These are phyloP conservation scores for Colletotrichum incanum DNA, from an alignment of 2,329 filamentous ascomycete genomes.

Conservation along the genomic window DNA sequence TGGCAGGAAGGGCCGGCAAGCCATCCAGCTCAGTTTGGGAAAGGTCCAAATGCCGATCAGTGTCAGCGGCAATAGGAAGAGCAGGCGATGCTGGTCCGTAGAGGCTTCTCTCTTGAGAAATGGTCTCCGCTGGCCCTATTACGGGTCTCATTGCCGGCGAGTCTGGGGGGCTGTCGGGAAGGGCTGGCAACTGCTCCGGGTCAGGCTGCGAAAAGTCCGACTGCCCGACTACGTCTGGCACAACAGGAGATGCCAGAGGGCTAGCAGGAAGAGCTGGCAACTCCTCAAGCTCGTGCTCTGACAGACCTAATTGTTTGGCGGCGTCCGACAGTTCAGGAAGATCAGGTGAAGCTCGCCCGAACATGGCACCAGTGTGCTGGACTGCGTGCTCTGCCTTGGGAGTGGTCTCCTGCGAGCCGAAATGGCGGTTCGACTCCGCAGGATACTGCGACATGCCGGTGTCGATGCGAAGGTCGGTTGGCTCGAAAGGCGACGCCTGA, in stretches of 20 bases:
- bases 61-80: slow-evolving; percentile 1
- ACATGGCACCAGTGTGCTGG: slow-evolving; percentile 27
- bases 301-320: background rate
- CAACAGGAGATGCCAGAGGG: no score
- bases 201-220: no score
- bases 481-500: slow-evolving; percentile 44
- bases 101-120: background rate
- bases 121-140: background rate
- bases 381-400: slow-evolving; percentile 69
- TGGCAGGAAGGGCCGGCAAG: slow-evolving; percentile 41
- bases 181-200: no score
- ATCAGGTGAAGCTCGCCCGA: slow-evolving; percentile 25
- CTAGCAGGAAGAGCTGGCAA: slow-evolving; percentile 4
- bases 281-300: slow-evolving; percentile 7
- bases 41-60: background rate
- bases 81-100: slow-evolving; percentile 8
- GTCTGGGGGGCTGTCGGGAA: slow-evolving; percentile 22
- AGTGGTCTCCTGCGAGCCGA: slow-evolving; percentile 77
- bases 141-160: background rate
- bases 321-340: slow-evolving; percentile 15
- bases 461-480: slow-evolving; percentile 57
- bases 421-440: slow-evolving; percentile 57
- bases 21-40: slow-evolving; percentile 13
- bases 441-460: slow-evolving; percentile 53
- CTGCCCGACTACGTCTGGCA: no score